Percentiles rank a stretch among this genome's conserved stretches.
Evolutionary conservation across 2,329 filamentous ascomycete genomes (phyloP).

Genomic region (Xylaria sp.): DNA sequence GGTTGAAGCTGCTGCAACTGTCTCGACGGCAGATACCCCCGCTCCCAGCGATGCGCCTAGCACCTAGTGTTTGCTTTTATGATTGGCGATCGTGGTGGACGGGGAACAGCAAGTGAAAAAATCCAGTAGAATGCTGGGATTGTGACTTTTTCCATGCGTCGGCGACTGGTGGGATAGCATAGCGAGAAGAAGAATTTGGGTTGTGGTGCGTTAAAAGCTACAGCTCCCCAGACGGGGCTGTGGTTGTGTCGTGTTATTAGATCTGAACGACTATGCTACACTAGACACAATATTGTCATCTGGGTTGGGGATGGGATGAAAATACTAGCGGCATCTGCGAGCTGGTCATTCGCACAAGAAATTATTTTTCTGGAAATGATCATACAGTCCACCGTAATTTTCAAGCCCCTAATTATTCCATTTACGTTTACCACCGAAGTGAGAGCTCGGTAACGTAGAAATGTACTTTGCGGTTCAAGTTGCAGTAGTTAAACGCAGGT

Average conservation of each 20-base stretch:
- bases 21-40: conserved; percentile 10
- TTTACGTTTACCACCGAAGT: too few relatives aligned
- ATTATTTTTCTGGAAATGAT: neutral
- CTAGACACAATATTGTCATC: neutral
- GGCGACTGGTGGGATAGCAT: conserved; percentile 10
- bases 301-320: neutral
- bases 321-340: neutral
- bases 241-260: neutral
- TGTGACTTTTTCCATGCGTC: neutral
- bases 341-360: neutral
- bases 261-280: neutral
- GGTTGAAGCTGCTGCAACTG: conserved; percentile 23
- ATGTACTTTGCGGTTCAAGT: too few relatives aligned
- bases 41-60: conserved; percentile 4
- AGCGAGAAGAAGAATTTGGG: conserved; percentile 3
- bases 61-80: conserved; percentile 2
- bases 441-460: too few relatives aligned
- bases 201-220: neutral
- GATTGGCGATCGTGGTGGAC: neutral
- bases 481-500: too few relatives aligned
- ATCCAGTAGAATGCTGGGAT: neutral
- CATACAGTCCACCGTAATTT: too few relatives aligned
- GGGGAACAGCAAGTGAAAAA: neutral
- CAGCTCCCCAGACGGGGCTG: neutral
- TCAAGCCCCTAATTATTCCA: too few relatives aligned